These are phyloP conservation scores for Nematocida sp. DNA, from an alignment of 371 early-diverging fungal species.

Conservation along the genomic window DNA sequence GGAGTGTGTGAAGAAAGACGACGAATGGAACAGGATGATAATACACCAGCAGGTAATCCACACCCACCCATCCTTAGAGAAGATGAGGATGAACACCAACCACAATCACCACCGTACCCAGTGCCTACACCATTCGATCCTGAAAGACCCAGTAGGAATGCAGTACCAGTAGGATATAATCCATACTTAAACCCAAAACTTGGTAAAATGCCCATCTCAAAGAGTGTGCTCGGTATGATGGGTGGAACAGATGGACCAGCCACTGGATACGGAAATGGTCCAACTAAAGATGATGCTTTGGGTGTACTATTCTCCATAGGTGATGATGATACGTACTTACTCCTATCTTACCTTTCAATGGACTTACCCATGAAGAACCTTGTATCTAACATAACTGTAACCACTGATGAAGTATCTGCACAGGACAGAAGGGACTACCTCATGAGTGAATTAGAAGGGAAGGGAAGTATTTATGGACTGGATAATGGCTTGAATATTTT, in stretches of 20 bases:
- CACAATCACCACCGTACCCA: not conserved
- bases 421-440: constrained; percentile 59
- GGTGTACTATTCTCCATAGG: constrained; percentile 63
- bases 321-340: constrained; percentile 53
- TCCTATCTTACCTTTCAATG: constrained; percentile 48
- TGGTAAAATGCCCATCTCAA: not conserved
- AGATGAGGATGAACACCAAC: not conserved
- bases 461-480: constrained; percentile 52
- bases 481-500: constrained; percentile 65
- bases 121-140: constrained; percentile 6
- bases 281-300: constrained; percentile 43
- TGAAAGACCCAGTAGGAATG: not conserved
- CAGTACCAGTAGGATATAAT: not conserved
- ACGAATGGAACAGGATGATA: not conserved
- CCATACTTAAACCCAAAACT: not conserved
- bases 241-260: not conserved
- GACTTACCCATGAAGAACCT: constrained; percentile 68
- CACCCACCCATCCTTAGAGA: constrained; percentile 2
- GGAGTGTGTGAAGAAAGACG: not conserved
- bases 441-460: constrained; percentile 65
- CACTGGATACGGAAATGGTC: constrained; percentile 47
- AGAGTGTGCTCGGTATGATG: not conserved
- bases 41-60: not conserved
- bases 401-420: constrained; percentile 61
- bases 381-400: constrained; percentile 48